Base-by-base conservation (phyloP, 805 yeast genomes). In the Candida lessepsii region DNA sequence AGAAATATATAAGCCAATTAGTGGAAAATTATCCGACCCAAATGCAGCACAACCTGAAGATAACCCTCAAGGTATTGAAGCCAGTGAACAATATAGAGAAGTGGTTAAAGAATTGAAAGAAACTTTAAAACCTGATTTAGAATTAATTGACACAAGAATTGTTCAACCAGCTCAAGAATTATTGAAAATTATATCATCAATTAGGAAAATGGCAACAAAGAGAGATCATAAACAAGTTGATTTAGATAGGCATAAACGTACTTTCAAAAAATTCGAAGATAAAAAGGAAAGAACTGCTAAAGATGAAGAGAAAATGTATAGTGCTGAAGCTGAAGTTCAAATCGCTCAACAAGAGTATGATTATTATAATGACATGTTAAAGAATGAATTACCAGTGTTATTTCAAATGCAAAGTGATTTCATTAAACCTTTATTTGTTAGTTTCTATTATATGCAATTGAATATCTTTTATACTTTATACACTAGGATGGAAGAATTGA, bases 371-470 rank as follows among this genome's bases (percentile, higher is more conserved):
- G 95, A 93, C 48, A 80, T 93, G 87, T 73, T 95, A 64, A 91
- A 90, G 67, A 78, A 74, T 27, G 98, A 93, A 63, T 71, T 93
- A 45, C 99, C 99, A 16, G 67, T 85, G 31, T 70, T 93, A 58
- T 93, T 93, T 65, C 80, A 78, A 54, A 72, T 93, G 64, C 96
- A 93, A 63, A 86, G 89, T 4, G 93, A 89, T 54, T 88, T 93
- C 59, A 90, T 93, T 58, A 83, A 81, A 57, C 99, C 99, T 14
- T 71, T 93, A 54, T 93, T 93, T 67, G 93, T 91, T 54, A 83
- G 95, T 40, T 83, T 93, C 63, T 93, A 93, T 67, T 93, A 81
- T 73, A 93, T 93, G 98, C 99, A 93, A 70, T 77, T 93, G 71
- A 93, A 93, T 70, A 88, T 93, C 42, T 93, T 90, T 64, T 93